phyloP scores from a whole-genome alignment of 345 rosid genomes.

The Populus simonii region DNA sequence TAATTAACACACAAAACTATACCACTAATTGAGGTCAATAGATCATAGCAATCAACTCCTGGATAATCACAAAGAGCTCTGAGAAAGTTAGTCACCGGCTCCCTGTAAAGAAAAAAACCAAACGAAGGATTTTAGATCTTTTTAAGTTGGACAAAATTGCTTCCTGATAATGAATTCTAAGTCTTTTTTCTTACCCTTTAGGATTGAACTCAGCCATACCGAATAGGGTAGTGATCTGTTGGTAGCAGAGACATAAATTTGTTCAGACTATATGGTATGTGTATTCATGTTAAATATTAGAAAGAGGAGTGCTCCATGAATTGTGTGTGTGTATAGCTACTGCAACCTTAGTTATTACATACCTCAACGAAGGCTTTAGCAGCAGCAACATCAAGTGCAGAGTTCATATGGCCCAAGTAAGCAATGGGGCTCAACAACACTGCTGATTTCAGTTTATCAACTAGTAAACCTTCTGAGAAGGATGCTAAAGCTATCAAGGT shows the following conservation, averaged over 20 bases:
- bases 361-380: constrained; percentile 79
- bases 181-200: constrained; percentile 46
- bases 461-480: constrained; percentile 65
- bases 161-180: background rate
- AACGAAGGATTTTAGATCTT: background rate
- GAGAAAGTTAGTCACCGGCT: constrained; percentile 41
- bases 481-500: constrained; percentile 75
- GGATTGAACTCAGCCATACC: constrained; percentile 85
- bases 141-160: background rate
- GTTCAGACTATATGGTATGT: background rate
- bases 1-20: background rate
- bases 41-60: constrained; percentile 67
- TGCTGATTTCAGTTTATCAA: constrained; percentile 59
- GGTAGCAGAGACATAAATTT: background rate
- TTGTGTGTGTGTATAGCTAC: background rate
- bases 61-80: constrained; percentile 55
- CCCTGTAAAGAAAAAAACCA: constrained; percentile 34
- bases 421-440: constrained; percentile 86
- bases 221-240: constrained; percentile 47
- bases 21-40: constrained; percentile 71
- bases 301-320: background rate
- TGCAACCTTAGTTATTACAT: background rate
- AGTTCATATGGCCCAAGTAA: constrained; percentile 84
- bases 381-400: constrained; percentile 57
- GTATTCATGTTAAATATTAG: background rate